Evolutionary conservation across 1,284 basidiomycete species (phyloP).

Genomic region (Trichosporon coremiiforme): DNA sequence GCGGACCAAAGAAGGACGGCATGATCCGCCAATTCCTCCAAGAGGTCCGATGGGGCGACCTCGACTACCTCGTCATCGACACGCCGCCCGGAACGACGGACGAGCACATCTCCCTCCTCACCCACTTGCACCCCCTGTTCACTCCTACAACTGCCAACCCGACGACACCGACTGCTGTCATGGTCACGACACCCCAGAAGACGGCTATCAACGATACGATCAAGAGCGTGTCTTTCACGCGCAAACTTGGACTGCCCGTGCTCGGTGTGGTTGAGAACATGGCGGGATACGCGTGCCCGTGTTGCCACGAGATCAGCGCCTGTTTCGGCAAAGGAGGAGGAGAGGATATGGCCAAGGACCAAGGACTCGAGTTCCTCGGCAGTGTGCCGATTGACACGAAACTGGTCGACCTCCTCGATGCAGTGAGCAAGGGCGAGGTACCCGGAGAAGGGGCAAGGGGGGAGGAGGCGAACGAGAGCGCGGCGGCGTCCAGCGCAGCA

Average conservation of each 20-base stretch:
- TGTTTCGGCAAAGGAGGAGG: conserved; percentile 95
- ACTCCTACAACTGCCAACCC: conserved; percentile 58
- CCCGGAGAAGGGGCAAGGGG: conserved; percentile 33
- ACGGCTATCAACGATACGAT: conserved; percentile 92
- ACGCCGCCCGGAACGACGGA: conserved; percentile 98
- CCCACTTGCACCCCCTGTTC: conserved; percentile 86
- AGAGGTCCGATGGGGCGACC: conserved; percentile 93
- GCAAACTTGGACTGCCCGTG: conserved; percentile 81
- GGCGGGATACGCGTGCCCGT: conserved; percentile 97
- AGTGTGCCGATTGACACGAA: conserved; percentile 92
- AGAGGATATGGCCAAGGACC: conserved; percentile 75
- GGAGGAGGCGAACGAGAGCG: conserved; percentile 16
- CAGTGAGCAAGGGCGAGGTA: conserved; percentile 59
- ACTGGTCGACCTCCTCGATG: conserved; percentile 84
- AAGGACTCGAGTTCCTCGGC: conserved; percentile 78
- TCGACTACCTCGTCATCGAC: conserved; percentile 96
- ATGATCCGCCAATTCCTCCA: conserved; percentile 98
- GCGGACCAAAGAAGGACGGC: conserved; percentile 98
- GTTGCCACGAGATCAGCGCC: conserved; percentile 89
- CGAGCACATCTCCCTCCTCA: conserved; percentile 93
- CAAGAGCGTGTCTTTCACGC: conserved; percentile 94
- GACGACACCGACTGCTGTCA: conserved; percentile 68
- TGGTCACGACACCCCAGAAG: conserved; percentile 97
- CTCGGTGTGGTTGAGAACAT: conserved; percentile 97
- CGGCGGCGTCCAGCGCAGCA: too few relatives aligned